phyloP scores from a whole-genome alignment of 1,284 basidiomycete genomes.

The Apiotrichum montevideense region DNA sequence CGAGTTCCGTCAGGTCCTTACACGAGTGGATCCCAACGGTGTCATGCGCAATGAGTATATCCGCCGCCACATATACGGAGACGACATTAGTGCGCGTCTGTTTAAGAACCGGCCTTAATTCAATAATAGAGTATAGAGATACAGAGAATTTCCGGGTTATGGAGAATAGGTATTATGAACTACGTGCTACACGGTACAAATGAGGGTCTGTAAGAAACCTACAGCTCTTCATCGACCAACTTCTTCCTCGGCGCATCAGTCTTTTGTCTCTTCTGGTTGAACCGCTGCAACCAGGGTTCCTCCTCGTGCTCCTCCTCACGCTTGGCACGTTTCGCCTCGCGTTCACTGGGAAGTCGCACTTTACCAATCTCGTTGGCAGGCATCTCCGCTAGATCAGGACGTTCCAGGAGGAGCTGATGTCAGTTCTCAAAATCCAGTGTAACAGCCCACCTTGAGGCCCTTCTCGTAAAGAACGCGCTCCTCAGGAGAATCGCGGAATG shows the following conservation, averaged over 20 bases:
- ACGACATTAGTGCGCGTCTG: conserved; percentile 34
- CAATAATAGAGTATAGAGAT: conserved; percentile 5
- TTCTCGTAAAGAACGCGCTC: conserved; percentile 36
- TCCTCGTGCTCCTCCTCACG: background rate
- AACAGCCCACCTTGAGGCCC: conserved; percentile 30
- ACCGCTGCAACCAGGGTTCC: conserved; percentile 2
- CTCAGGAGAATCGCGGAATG: conserved; percentile 35
- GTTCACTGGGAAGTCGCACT: conserved; percentile 4
- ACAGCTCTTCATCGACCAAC: too few species aligned
- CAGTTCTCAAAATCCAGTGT: background rate
- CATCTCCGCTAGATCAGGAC: conserved; percentile 24
- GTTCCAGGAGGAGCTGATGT: conserved; percentile 21
- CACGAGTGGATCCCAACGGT: conserved; percentile 70
- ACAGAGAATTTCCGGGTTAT: background rate
- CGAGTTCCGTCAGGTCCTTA: conserved; percentile 67
- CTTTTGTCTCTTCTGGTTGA: background rate
- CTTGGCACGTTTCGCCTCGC: background rate
- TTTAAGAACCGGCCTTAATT: conserved; percentile 29
- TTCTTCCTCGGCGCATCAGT: background rate
- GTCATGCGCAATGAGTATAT: conserved; percentile 60
- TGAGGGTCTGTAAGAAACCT: too few species aligned
- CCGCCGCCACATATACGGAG: conserved; percentile 51
- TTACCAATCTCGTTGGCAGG: conserved; percentile 38
- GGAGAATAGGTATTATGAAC: background rate
- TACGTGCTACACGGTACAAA: too few species aligned